These are phyloP conservation scores for Aristolochia californica DNA, from an alignment of 164 flowering plant species.

Conservation along the genomic window DNA sequence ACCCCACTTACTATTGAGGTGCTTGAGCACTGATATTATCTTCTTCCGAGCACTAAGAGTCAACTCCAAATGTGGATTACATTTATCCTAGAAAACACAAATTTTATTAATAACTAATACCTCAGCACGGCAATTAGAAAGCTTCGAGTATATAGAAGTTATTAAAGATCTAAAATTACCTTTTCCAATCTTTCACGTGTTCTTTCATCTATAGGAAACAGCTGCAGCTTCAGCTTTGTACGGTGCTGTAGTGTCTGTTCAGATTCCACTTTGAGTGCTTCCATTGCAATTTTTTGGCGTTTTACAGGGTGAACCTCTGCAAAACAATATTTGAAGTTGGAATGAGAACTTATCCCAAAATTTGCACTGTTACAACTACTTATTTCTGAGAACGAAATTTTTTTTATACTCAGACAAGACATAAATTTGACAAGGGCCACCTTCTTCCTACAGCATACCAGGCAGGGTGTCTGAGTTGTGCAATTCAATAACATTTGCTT, in stretches of 20 bases:
- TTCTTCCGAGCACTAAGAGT: conserved; percentile 79
- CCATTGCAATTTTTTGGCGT: no score
- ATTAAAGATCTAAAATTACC: conserved; percentile 29
- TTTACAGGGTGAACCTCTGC: no score
- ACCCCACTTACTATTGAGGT: conserved; percentile 92
- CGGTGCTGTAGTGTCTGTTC: conserved; percentile 13
- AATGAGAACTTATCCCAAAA: no score
- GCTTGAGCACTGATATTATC: conserved; percentile 88
- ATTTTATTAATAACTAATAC: background rate
- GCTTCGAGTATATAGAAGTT: conserved; percentile 14
- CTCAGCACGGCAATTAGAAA: conserved; percentile 35
- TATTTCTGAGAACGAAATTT: no score
- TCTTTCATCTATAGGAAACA: conserved; percentile 83
- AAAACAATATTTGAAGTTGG: no score
- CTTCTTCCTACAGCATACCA: no score
- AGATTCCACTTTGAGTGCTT: no score
- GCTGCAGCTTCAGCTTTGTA: conserved; percentile 79
- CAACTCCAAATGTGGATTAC: conserved; percentile 88
- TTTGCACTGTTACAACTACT: no score
- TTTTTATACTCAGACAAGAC: no score
- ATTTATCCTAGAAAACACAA: conserved; percentile 49
- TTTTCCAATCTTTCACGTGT: conserved; percentile 74
- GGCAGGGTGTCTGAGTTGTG: no score
- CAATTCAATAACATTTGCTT: no score
- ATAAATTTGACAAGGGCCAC: no score